phyloP scores from a whole-genome alignment of 1,284 basidiomycete genomes.

The Neolentinus lepideus region DNA sequence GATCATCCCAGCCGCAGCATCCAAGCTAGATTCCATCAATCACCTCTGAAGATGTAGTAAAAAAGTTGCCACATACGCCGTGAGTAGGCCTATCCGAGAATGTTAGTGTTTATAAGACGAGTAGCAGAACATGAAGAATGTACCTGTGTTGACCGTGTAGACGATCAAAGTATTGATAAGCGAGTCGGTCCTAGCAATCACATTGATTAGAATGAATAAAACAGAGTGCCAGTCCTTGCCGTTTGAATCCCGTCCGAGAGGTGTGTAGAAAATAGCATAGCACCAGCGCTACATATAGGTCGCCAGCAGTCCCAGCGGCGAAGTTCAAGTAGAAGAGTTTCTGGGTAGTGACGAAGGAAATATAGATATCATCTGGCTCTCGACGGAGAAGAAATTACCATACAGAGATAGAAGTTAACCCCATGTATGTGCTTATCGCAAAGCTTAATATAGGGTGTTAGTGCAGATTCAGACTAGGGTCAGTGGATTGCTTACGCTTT shows the following conservation, averaged over 20 bases:
- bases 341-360: conserved; percentile 3
- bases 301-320: conserved; percentile 18
- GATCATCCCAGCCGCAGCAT: conserved; percentile 36
- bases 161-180: conserved; percentile 26
- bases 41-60: background rate
- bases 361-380: background rate
- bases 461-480: background rate
- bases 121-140: conserved; percentile 5
- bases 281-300: conserved; percentile 25
- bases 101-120: background rate
- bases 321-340: conserved; percentile 21
- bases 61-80: conserved; percentile 33
- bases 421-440: conserved; percentile 11
- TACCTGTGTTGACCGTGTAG: conserved; percentile 31
- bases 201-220: background rate
- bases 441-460: conserved; percentile 10
- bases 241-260: conserved; percentile 27
- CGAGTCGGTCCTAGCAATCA: conserved; percentile 24
- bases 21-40: conserved; percentile 25
- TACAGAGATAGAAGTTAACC: conserved; percentile 13
- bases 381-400: background rate
- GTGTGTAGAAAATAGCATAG: conserved; percentile 25
- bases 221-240: conserved; percentile 14
- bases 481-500: conserved; percentile 8
- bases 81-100: conserved; percentile 27